Base-by-base conservation (phyloP, 495 filamentous ascomycete genomes). In the Penicillium antarcticum region DNA sequence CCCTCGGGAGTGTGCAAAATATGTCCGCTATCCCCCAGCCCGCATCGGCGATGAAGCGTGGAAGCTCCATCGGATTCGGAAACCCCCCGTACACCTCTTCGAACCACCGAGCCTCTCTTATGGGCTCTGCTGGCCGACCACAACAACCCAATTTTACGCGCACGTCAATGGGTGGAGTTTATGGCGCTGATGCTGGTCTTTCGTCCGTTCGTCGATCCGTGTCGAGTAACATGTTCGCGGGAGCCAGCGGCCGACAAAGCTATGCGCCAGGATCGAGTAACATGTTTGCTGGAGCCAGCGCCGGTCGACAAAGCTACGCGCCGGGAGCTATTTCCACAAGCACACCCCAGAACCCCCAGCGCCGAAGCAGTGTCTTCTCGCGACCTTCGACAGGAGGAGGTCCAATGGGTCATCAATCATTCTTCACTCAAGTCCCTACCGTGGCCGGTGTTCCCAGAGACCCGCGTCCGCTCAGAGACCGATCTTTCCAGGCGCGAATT, bases 41-140 rank as follows among this genome's bases (percentile, higher is more conserved):
- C 5, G 76, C 87, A n/a, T 97, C 94, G n/a, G 89, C 94, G 19
- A 80, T 97, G 76, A 97, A 97, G 71, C 89, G 94, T 65, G 88
- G 89, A 7, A 95, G 83, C 58, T 92, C 89, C n/a, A 86, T 85
- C 40, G 83, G 84, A 54, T 72, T 79, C 56, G 80, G 84, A 62
- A 84, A 84, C 61, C 72, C 79, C 35, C 78, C 79, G 32, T 83
- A 79, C 67, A 81, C 83, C n/a, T 76, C 80, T 32, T 83, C 84
- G 66, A 83, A 92, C 67, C 82, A 76, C 46, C 88, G 91, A 56
- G 91, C 89, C 50, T 90, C 87, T 48, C 85, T 91, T 53, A 80
- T 91, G 45, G 89, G 91, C 72, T 96, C 94, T 49, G 82, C 95
- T 26, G 88, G 89, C 48, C 84, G 92, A 51, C 90, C 89, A 16